Base-by-base conservation (phyloP, 1,139 yeast species). In the Yamadazyma spencermartinsiae region DNA sequence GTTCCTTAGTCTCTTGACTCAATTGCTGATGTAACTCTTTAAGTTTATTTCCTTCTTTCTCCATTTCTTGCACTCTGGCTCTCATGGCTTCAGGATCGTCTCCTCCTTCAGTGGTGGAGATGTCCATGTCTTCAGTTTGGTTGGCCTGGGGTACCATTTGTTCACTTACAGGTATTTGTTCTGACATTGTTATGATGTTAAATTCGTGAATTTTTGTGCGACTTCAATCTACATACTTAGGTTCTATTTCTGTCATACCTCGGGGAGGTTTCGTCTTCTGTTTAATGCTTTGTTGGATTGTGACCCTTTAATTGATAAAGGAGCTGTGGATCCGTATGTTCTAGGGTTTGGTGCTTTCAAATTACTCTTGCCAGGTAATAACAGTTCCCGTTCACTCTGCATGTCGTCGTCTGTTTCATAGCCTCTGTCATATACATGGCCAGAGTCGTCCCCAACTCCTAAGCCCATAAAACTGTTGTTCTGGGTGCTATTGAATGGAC, bases 341-440 rank as follows among this genome's bases (percentile, higher is more conserved):
- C 34, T 37, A 20, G 33, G 12, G 3, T 11, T 7, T 16, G 20
- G 31, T 14, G 19, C n/a, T 37, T 37, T 28, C 16, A 19, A 20
- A 4, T 9, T 35, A 36, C 39, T 41, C 40, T 30, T 34, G 37
- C 5, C 19, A 4, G 72, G 68, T 13, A 67, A 46, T 21, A 70
- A 55, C 19, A 46, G 61, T 27, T 67, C 72, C 17, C 54, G 46
- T 43, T 68, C 76, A 12, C 54, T 49, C 13, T 60, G 43, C 43
- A 63, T 58, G 44, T 69, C 76, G 37, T 65, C 67, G 44, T 72
- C 77, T 4, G 76, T 72, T 45, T 72, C 77, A 46, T 72, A 72
- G 1, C 77, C 77, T 29, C 65, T 49, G 45, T 71, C 76, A 41
- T 50, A 55, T 4, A 49, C 43, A 25, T 42, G 39, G 9, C 25